Percentiles rank a stretch among this genome's conserved stretches.
These are phyloP conservation scores for Chlamydomonas sp. DNA, from an alignment of 139 green algal species.

Conservation along the genomic window DNA sequence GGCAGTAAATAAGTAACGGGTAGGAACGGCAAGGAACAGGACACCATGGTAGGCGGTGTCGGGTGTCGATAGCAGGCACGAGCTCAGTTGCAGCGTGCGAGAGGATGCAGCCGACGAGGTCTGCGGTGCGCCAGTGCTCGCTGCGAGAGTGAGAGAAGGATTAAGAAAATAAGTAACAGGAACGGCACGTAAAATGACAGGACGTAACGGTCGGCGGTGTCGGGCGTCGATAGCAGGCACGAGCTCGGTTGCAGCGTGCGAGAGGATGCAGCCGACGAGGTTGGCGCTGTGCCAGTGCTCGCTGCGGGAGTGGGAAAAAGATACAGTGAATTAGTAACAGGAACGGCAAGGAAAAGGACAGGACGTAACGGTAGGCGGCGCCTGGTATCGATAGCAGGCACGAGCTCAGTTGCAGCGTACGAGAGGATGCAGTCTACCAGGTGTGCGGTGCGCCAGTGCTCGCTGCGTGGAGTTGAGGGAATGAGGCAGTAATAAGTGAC, in stretches of 20 bases:
- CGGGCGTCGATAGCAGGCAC: background rate
- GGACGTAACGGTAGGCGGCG: background rate
- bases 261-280: background rate
- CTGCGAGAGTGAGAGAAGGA: too few species aligned
- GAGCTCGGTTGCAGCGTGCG: background rate
- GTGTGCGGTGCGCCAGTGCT: conserved; percentile 35
- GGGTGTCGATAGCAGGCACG: background rate
- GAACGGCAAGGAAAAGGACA: background rate
- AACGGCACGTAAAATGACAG: background rate
- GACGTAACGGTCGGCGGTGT: background rate
- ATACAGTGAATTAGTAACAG: too few species aligned
- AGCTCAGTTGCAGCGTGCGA: conserved; percentile 47
- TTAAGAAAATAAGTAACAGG: background rate
- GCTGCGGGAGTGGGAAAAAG: too few species aligned
- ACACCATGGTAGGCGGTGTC: background rate
- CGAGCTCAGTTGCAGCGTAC: conserved; percentile 55
- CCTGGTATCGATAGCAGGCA: background rate
- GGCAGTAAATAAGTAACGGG: too few species aligned
- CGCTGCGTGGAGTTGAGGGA: background rate
- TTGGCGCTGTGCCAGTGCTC: background rate
- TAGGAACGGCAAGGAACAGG: background rate
- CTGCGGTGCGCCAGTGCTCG: conserved; percentile 58
- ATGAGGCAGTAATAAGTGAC: background rate
- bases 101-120: conserved; percentile 65
- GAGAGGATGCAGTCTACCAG: conserved; percentile 75